Evolutionary conservation across 2,329 filamentous ascomycete species (phyloP), one percentile per base, ranked within the genome.

Genomic region (Teratosphaeriaceae sp.): DNA sequence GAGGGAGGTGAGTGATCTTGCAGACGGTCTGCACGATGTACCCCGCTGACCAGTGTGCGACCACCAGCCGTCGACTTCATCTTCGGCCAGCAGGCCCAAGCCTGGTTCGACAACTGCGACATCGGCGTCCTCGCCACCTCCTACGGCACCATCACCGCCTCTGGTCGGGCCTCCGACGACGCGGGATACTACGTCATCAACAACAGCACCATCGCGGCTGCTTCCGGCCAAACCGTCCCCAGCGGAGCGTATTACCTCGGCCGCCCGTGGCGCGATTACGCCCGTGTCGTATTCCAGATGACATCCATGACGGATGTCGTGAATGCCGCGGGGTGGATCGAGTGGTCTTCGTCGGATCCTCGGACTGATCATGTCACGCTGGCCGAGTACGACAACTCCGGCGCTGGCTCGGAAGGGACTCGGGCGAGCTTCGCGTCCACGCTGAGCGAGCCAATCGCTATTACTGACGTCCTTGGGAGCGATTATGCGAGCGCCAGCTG

Each of bases 61-160:
- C n/a, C n/a, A n/a, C n/a, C n/a, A n/a, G 73, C 75, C 2, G 74
- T 75, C 33, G 78, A 80, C 52, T 79, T 79, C 55, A 75, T 79
- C 50, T 82, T 81, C 56, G 72, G 78, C 40, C 68, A 77, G 59
- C 52, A 67, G 42, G 68, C 72, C 24, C 57, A 62, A 40, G 65
- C 69, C 36, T 81, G 73, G 76, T 74, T 72, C 56, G 70, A 76
- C 42, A 52, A 62, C 12, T 67, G 66, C 45, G 67, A 70, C 34
- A 72, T 79, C 48, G 61, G 68, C 31, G 70, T 74, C 38, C 60
- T 71, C 8, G 56, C 61, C 15, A 62, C 62, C 2, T 59, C 50
- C 0, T 3, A 52, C 1, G 73, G 74, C 13, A 73, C 65, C 53
- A 65, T 75, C 47, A 72, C 70, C 8, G 59, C 61, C 4, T 60